Conservation (phyloP, 768 basidiomycete genomes). For the Leccinum subtestaceum region DNA sequence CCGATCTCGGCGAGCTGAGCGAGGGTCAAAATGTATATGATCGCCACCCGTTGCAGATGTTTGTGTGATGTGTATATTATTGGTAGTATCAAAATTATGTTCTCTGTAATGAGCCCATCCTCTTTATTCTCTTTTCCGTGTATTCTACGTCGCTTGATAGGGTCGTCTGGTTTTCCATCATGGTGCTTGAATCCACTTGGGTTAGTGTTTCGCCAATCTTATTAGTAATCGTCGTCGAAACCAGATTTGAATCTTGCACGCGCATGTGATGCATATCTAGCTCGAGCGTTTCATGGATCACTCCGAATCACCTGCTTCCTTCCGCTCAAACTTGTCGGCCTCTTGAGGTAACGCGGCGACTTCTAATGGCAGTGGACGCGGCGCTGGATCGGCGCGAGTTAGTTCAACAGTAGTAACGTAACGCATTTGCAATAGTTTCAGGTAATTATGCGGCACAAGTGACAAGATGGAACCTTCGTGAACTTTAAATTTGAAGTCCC, state of each 20-base stretch:
- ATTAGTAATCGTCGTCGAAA: neutral
- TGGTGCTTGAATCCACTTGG: neutral
- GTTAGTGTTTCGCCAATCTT: neutral
- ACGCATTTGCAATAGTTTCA: no score
- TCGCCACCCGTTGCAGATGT: constrained; percentile 79
- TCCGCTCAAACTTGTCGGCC: no score
- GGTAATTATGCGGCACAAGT: no score
- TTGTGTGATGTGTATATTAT: constrained; percentile 50
- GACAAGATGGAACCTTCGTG: no score
- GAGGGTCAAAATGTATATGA: constrained; percentile 91
- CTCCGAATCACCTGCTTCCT: neutral
- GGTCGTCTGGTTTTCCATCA: no score
- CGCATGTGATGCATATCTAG: neutral
- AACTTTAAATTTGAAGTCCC: no score
- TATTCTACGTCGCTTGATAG: neutral
- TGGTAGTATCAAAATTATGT: constrained; percentile 4
- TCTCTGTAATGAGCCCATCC: neutral
- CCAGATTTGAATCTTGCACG: neutral
- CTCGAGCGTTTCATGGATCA: neutral
- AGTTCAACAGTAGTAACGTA: no score
- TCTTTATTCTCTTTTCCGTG: neutral
- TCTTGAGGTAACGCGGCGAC: no score
- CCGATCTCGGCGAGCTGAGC: constrained; percentile 84
- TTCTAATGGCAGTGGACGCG: no score
- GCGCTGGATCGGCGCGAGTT: no score